Evolutionary conservation across 1,284 basidiomycete species (phyloP).

Genomic region (Ceratobasidium sp.): DNA sequence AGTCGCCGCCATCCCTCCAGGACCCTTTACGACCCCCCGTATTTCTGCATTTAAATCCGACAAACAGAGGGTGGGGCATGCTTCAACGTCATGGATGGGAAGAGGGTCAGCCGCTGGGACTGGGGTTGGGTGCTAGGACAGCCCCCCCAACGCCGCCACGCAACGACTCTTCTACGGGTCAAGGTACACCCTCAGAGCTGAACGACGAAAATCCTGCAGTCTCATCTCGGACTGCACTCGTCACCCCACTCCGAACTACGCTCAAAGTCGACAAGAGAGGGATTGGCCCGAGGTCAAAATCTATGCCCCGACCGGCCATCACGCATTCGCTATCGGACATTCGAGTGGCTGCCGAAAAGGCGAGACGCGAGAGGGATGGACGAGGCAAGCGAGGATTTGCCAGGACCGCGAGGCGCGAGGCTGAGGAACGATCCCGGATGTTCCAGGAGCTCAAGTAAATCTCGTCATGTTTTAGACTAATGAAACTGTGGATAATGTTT

Average conservation of each 20-base stretch:
- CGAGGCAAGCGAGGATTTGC: constrained; percentile 45
- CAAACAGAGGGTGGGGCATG: constrained; percentile 46
- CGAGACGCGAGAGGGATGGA: constrained; percentile 41
- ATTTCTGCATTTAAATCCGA: constrained; percentile 44
- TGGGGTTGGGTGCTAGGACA: constrained; percentile 5
- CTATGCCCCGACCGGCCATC: constrained; percentile 23
- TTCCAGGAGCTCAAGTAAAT: constrained; percentile 41
- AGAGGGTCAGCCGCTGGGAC: constrained; percentile 46
- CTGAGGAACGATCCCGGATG: constrained; percentile 23
- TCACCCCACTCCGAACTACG: constrained; percentile 46
- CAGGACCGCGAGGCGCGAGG: constrained; percentile 45
- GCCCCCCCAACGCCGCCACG: constrained; percentile 10
- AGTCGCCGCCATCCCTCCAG: constrained; percentile 47
- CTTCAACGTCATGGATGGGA: constrained; percentile 46
- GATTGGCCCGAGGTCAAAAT: constrained; percentile 43
- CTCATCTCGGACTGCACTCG: constrained; percentile 40
- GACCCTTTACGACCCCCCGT: constrained; percentile 45
- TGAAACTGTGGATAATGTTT: not conserved
- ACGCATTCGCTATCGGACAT: constrained; percentile 44
- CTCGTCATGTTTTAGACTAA: not conserved
- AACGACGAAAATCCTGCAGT: constrained; percentile 19
- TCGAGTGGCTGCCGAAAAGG: constrained; percentile 27
- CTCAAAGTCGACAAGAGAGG: constrained; percentile 45
- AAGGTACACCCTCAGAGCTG: not conserved
- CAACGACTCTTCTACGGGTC: not conserved